Percentiles rank a stretch among this genome's conserved stretches.
These are phyloP conservation scores for Fragaria iinumae DNA, from an alignment of 306 rosid species.

Conservation along the genomic window DNA sequence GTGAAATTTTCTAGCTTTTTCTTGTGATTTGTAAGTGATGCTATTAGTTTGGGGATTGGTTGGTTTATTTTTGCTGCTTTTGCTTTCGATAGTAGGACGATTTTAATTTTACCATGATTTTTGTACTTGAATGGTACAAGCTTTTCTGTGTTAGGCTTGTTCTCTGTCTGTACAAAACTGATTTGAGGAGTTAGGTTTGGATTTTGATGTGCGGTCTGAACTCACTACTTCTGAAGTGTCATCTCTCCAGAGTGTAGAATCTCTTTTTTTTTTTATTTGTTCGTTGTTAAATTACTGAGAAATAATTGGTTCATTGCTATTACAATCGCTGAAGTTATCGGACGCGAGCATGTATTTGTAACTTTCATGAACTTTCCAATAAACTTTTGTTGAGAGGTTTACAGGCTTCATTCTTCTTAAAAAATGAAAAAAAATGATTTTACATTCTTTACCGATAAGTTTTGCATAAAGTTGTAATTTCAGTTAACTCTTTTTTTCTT, in stretches of 20 bases:
- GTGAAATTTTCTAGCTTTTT: neutral
- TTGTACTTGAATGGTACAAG: neutral
- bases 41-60: conserved; percentile 1
- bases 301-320: neutral
- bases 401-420: neutral
- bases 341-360: conserved; percentile 1
- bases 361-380: neutral
- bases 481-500: neutral
- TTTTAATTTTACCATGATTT: neutral
- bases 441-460: neutral
- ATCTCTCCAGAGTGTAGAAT: neutral
- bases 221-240: neutral
- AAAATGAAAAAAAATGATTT: conserved; percentile 1
- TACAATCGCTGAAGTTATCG: neutral
- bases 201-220: neutral
- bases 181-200: conserved; percentile 10
- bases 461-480: neutral
- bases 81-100: neutral
- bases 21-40: neutral
- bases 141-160: conserved; percentile 1
- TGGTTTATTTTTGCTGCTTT: conserved; percentile 10
- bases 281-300: neutral
- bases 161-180: conserved; percentile 1
- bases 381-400: neutral
- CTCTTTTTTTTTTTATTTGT: neutral